phyloP scores from a whole-genome alignment of 2,329 filamentous ascomycete species.

The Fusarium graminum region DNA sequence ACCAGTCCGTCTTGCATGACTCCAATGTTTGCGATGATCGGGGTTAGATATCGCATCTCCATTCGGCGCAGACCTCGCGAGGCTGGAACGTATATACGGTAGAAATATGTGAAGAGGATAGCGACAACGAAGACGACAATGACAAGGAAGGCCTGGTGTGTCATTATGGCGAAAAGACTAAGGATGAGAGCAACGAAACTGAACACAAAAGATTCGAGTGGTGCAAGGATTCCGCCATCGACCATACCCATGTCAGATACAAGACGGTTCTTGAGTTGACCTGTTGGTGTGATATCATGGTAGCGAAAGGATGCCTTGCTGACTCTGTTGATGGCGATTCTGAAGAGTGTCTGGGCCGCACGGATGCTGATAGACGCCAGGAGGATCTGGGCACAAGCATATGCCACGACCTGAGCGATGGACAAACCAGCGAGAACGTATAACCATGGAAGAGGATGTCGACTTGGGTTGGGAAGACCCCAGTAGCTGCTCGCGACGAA shows the following conservation, averaged over 20 bases:
- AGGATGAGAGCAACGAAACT: slow-evolving; percentile 78
- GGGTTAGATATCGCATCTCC: slow-evolving; percentile 90
- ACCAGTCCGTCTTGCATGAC: slow-evolving; percentile 87
- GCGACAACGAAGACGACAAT: slow-evolving; percentile 78
- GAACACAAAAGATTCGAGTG: slow-evolving; percentile 79
- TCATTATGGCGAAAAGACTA: slow-evolving; percentile 81
- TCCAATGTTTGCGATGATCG: slow-evolving; percentile 92
- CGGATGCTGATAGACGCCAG: slow-evolving; percentile 83
- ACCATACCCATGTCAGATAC: slow-evolving; percentile 92
- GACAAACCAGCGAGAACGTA: slow-evolving; percentile 77
- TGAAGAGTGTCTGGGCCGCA: slow-evolving; percentile 82
- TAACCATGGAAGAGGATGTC: slow-evolving; percentile 81
- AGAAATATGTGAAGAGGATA: slow-evolving; percentile 77
- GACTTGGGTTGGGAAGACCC: slow-evolving; percentile 70
- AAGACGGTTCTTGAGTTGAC: slow-evolving; percentile 90
- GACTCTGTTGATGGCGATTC: slow-evolving; percentile 77
- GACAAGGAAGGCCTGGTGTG: slow-evolving; percentile 82
- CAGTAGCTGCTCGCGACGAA: slow-evolving; percentile 39
- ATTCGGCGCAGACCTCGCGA: slow-evolving; percentile 86
- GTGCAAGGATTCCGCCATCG: slow-evolving; percentile 84
- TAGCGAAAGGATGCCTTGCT: slow-evolving; percentile 88
- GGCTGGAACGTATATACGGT: slow-evolving; percentile 81
- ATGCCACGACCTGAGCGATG: slow-evolving; percentile 68
- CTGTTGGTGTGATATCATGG: slow-evolving; percentile 90
- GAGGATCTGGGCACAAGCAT: slow-evolving; percentile 72